A percentile compares a stretch with the other conserved stretches of the same genome.
These are phyloP conservation scores for Arachis stenosperma DNA, from an alignment of 306 rosid genomes.

Conservation along the genomic window DNA sequence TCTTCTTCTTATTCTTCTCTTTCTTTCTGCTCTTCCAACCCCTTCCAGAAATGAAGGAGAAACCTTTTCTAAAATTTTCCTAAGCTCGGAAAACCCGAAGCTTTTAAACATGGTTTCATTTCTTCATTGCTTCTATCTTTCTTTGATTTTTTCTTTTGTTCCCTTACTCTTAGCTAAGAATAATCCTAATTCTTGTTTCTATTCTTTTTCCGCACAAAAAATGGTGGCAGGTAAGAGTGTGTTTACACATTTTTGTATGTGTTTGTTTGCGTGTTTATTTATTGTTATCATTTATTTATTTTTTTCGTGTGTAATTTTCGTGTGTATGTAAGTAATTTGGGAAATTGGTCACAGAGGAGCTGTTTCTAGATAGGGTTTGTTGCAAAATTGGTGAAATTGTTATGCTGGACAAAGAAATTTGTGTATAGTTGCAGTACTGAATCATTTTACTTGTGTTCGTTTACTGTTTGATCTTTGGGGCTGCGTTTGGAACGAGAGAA, in stretches of 20 bases:
- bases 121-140: neutral
- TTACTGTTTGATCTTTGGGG: too few relatives aligned
- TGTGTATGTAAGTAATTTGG: conserved; percentile 19
- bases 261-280: neutral
- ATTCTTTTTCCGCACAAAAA: neutral
- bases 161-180: conserved; percentile 2
- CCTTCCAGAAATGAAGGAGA: conserved; percentile 6
- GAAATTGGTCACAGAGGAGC: conserved; percentile 19
- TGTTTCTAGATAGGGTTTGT: conserved; percentile 16
- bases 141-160: neutral
- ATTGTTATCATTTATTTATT: too few relatives aligned
- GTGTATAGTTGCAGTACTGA: neutral
- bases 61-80: neutral
- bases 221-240: conserved; percentile 4
- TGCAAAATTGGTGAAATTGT: conserved; percentile 15
- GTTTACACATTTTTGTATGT: conserved; percentile 3
- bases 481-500: too few relatives aligned
- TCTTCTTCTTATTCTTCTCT: conserved; percentile 18
- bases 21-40: neutral
- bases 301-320: conserved; percentile 4
- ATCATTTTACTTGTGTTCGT: conserved; percentile 26
- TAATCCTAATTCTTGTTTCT: neutral
- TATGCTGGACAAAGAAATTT: conserved; percentile 20
- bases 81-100: neutral
- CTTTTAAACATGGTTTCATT: conserved; percentile 16